Evolutionary conservation across 805 yeast genomes (phyloP).

Genomic region (Clavispora fructus): DNA sequence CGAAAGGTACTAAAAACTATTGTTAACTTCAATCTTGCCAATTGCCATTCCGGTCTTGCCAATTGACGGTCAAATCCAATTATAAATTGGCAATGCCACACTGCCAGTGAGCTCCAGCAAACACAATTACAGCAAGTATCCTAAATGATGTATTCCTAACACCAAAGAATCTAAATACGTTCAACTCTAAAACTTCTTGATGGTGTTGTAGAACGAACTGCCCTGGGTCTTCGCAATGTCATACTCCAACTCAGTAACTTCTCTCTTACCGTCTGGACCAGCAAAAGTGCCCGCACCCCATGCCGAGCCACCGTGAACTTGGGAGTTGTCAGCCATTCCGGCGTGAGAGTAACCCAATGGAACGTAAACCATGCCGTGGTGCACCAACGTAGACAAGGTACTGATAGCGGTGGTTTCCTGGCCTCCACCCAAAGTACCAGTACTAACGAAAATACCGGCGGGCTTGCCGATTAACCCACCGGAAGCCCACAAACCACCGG

Average conservation of each 20-base stretch:
- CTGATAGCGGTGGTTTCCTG: conserved; percentile 66
- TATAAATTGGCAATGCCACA: too few species aligned
- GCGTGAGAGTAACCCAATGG: conserved; percentile 73
- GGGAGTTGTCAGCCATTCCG: conserved; percentile 50
- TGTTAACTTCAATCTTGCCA: too few species aligned
- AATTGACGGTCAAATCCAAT: too few species aligned
- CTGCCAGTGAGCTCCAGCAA: too few species aligned
- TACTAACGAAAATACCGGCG: conserved; percentile 66
- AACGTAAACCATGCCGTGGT: conserved; percentile 72
- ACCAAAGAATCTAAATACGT: too few species aligned
- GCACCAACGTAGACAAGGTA: conserved; percentile 55
- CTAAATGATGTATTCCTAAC: too few species aligned
- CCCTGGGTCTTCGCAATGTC: conserved; percentile 68
- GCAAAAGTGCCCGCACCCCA: conserved; percentile 88
- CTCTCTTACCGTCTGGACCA: conserved; percentile 70
- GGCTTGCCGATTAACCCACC: conserved; percentile 70
- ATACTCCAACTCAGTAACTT: conserved; percentile 58
- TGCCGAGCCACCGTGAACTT: conserved; percentile 76
- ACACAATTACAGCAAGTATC: too few species aligned
- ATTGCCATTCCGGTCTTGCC: too few species aligned
- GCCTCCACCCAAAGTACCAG: conserved; percentile 75
- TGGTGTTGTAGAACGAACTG: conserved; percentile 45
- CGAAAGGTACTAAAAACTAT: too few species aligned
- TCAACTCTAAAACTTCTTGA: conserved; percentile 13
- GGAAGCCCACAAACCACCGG: conserved; percentile 71